phyloP scores from a whole-genome alignment of 805 yeast species.

The Lipomyces spencermartinsiae region DNA sequence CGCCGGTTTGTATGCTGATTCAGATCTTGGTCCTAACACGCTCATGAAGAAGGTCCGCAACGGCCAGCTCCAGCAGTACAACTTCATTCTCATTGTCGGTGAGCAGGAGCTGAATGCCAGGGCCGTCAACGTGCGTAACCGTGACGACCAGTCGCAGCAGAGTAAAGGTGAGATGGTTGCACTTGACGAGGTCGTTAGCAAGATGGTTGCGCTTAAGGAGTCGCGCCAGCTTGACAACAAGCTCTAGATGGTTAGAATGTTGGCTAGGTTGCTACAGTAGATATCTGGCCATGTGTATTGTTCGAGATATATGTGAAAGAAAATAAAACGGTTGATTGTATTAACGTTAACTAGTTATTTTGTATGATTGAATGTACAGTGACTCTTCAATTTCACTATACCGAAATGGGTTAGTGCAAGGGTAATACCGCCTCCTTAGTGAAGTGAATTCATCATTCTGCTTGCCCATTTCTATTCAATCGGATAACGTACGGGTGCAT shows the following conservation, averaged over 20 bases:
- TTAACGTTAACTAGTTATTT: too few species aligned
- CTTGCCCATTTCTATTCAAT: too few species aligned
- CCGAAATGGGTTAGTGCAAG: too few species aligned
- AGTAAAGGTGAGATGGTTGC: conserved; percentile 82
- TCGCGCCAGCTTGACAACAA: conserved; percentile 68
- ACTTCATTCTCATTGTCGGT: conserved; percentile 96
- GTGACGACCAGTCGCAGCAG: conserved; percentile 87
- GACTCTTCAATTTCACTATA: too few species aligned
- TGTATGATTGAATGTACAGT: too few species aligned
- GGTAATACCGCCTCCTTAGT: too few species aligned
- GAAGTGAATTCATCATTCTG: too few species aligned
- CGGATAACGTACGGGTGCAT: too few species aligned
- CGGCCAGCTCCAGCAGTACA: conserved; percentile 93
- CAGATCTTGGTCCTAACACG: conserved; percentile 92
- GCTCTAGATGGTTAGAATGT: conserved; percentile 8
- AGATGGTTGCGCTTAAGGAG: conserved; percentile 70
- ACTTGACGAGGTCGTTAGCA: conserved; percentile 72
- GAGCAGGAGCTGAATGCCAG: conserved; percentile 82
- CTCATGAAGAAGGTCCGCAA: conserved; percentile 97
- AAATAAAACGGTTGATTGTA: too few species aligned
- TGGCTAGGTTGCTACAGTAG: not conserved
- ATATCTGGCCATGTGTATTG: not conserved
- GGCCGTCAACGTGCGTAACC: conserved; percentile 93
- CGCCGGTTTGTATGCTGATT: conserved; percentile 89
- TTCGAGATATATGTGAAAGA: not conserved